A percentile compares a stretch with the other conserved stretches of the same genome.
Evolutionary conservation across 441 rosid species (phyloP).

Genomic region (Arabidopsis hybrid): DNA sequence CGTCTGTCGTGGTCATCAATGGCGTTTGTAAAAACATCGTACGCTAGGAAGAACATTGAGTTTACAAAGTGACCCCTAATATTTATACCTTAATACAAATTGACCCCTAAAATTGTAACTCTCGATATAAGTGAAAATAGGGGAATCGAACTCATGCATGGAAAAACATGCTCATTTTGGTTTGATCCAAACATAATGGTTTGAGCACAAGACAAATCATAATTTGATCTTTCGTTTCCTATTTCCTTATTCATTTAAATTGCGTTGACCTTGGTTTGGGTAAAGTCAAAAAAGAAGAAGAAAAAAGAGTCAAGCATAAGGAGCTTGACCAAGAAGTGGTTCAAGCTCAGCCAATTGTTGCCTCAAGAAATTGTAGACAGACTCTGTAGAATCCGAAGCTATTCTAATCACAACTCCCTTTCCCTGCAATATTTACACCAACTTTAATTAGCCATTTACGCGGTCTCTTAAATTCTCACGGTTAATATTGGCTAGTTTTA

Average conservation of each 20-base stretch:
- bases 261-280: too few species aligned
- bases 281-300: too few species aligned
- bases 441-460: not conserved
- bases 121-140: not conserved
- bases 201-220: too few species aligned
- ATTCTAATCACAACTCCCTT: slow-evolving; percentile 74
- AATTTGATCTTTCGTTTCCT: too few species aligned
- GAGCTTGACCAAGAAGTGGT: slow-evolving; percentile 74
- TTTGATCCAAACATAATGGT: too few species aligned
- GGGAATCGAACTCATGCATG: not conserved
- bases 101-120: too few species aligned
- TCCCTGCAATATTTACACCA: slow-evolving; percentile 56
- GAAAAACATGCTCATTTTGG: too few species aligned
- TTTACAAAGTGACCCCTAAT: not conserved
- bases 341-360: slow-evolving; percentile 66
- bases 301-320: slow-evolving; percentile 51
- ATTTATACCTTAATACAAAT: not conserved
- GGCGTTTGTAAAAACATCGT: not conserved
- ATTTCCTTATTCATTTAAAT: too few species aligned
- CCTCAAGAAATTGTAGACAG: slow-evolving; percentile 82
- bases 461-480: not conserved
- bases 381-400: slow-evolving; percentile 83
- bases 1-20: too few species aligned
- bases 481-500: not conserved
- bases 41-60: not conserved